phyloP scores from a whole-genome alignment of 768 basidiomycete species.

The Cyathus striatus region DNA sequence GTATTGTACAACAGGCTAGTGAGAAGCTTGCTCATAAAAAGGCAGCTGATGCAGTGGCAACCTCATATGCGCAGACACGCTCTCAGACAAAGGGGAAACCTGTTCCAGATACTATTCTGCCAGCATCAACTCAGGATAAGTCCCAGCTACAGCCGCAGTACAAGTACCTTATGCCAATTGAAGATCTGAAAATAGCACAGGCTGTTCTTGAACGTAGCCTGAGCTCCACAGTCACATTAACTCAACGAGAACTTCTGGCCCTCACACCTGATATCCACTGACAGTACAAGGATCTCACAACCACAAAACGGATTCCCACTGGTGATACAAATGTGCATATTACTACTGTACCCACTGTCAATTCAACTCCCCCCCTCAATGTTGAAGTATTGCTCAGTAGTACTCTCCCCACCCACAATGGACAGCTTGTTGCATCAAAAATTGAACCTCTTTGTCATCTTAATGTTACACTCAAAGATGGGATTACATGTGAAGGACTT shows the following conservation, averaged over 20 bases:
- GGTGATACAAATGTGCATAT: neutral
- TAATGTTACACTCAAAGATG: no score
- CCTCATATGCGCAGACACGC: no score
- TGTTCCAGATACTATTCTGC: no score
- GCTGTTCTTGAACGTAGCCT: conserved; percentile 10
- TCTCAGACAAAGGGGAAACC: no score
- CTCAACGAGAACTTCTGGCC: conserved; percentile 11
- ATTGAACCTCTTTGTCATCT: conserved; percentile 13
- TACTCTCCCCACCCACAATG: conserved; percentile 1
- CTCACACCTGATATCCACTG: conserved; percentile 13
- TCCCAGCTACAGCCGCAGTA: neutral
- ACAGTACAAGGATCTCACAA: conserved; percentile 10
- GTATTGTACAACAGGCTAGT: no score
- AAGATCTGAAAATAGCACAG: conserved; percentile 9
- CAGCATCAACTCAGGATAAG: no score
- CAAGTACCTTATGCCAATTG: conserved; percentile 5
- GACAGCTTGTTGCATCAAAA: conserved; percentile 11
- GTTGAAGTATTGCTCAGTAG: neutral
- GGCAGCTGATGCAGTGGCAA: no score
- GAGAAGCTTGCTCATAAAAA: no score
- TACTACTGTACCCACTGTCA: conserved; percentile 1
- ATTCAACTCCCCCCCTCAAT: no score
- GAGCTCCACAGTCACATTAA: conserved; percentile 11
- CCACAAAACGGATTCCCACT: conserved; percentile 5
- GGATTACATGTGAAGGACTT: no score